phyloP scores from a whole-genome alignment of 495 filamentous ascomycete species.

The Mytilinidion resinicola region DNA sequence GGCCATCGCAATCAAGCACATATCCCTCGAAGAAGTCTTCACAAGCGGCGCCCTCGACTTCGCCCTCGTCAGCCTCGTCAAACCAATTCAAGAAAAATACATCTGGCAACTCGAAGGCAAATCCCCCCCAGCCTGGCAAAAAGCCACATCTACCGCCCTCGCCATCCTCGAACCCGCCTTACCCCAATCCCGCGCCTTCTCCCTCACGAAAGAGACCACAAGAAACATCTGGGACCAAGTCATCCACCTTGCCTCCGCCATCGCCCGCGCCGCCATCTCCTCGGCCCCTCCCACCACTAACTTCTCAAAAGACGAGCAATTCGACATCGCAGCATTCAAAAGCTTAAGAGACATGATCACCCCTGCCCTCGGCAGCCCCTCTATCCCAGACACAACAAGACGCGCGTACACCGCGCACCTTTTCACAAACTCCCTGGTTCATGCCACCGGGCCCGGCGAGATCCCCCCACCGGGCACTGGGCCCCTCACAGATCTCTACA shows the following conservation, averaged over 20 bases:
- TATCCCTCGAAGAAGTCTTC: conserved; percentile 19
- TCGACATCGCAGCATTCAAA: conserved; percentile 71
- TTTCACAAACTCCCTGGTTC: conserved; percentile 79
- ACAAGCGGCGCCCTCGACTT: conserved; percentile 40
- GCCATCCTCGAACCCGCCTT: conserved; percentile 62
- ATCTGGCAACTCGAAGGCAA: conserved; percentile 49
- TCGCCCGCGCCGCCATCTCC: conserved; percentile 52
- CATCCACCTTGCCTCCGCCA: conserved; percentile 52
- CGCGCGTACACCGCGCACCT: conserved; percentile 67
- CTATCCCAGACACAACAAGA: conserved; percentile 60
- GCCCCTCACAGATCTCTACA: conserved; percentile 58
- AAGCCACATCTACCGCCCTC: conserved; percentile 63
- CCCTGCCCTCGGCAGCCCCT: conserved; percentile 59
- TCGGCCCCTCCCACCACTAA: conserved; percentile 38
- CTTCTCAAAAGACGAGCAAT: conserved; percentile 58
- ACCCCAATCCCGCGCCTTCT: conserved; percentile 26
- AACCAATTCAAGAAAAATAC: conserved; percentile 71
- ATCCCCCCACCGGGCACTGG: conserved; percentile 30
- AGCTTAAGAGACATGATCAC: conserved; percentile 65
- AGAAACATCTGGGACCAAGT: conserved; percentile 53
- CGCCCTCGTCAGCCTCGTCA: conserved; percentile 56
- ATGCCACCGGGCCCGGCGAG: conserved; percentile 60
- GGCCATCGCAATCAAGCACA: conserved; percentile 45
- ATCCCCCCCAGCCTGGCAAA: conserved; percentile 66
- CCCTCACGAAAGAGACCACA: conserved; percentile 40